Conservation (phyloP, 2,329 filamentous ascomycete genomes). For the Fusarium sulawesiense region DNA sequence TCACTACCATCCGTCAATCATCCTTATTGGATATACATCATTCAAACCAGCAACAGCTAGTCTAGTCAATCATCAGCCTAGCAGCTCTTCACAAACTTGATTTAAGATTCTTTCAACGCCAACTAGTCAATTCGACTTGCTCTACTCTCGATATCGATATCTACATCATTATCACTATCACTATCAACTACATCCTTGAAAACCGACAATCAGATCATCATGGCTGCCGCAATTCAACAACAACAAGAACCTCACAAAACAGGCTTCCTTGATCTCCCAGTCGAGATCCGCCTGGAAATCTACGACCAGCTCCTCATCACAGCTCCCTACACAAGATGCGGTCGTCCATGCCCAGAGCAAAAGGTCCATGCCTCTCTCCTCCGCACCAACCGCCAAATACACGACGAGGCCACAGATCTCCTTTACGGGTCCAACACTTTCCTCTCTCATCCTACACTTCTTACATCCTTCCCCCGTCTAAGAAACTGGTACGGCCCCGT, state of each 20-base stretch:
- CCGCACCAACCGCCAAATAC: slow-evolving; percentile 53
- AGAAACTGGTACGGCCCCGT: slow-evolving; percentile 49
- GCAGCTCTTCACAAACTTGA: slow-evolving; percentile 16
- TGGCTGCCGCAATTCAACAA: slow-evolving; percentile 37
- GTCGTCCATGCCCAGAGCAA: slow-evolving; percentile 28
- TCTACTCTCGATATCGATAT: background rate
- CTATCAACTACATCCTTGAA: slow-evolving; percentile 1
- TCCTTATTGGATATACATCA: slow-evolving; percentile 16
- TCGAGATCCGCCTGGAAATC: slow-evolving; percentile 61
- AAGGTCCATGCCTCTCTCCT: slow-evolving; percentile 55
- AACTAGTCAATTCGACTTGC: slow-evolving; percentile 5
- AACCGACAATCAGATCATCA: slow-evolving; percentile 25
- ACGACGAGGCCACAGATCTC: slow-evolving; percentile 55
- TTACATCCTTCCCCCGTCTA: slow-evolving; percentile 57
- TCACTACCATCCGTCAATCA: slow-evolving; percentile 4
- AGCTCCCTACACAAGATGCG: slow-evolving; percentile 45
- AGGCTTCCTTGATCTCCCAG: slow-evolving; percentile 55
- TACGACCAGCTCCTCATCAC: slow-evolving; percentile 57
- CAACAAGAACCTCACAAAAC: slow-evolving; percentile 34
- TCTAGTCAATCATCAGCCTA: slow-evolving; percentile 23
- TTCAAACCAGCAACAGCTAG: slow-evolving; percentile 18
- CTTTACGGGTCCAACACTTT: slow-evolving; percentile 60
- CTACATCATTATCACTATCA: background rate
- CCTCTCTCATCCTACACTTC: slow-evolving; percentile 55
- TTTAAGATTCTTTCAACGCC: slow-evolving; percentile 12